Evolutionary conservation across 108 stramenopile genomes (phyloP).

Genomic region (Fragilaria radians): DNA sequence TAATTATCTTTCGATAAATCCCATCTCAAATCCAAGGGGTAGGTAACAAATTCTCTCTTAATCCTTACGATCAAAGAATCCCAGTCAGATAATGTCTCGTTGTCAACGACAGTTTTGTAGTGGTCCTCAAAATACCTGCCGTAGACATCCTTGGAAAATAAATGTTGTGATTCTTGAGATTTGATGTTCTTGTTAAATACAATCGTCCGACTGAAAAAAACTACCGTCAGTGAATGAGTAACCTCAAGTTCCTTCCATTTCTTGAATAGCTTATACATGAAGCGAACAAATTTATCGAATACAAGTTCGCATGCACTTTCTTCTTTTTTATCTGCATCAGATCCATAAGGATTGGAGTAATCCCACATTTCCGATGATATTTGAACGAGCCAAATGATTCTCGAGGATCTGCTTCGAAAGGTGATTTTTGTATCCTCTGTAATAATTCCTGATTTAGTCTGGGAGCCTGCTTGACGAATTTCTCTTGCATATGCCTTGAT

Average conservation of each 20-base stretch:
- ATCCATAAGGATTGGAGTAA: slow-evolving; percentile 66
- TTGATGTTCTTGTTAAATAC: slow-evolving; percentile 12
- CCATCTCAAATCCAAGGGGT: slow-evolving; percentile 83
- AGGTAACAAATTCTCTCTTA: slow-evolving; percentile 83
- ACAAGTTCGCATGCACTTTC: slow-evolving; percentile 69
- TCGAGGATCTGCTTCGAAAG: slow-evolving; percentile 86
- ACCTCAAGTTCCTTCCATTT: slow-evolving; percentile 84
- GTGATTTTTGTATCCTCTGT: slow-evolving; percentile 84
- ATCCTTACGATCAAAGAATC: slow-evolving; percentile 65
- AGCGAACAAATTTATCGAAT: slow-evolving; percentile 80
- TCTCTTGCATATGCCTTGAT: slow-evolving; percentile 69
- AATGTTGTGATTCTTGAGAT: background rate
- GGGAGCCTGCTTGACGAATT: slow-evolving; percentile 55
- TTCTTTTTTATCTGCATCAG: slow-evolving; percentile 22
- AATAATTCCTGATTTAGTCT: slow-evolving; percentile 65
- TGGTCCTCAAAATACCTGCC: slow-evolving; percentile 80
- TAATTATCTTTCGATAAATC: slow-evolving; percentile 32
- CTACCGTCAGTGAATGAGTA: slow-evolving; percentile 90
- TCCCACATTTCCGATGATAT: slow-evolving; percentile 97
- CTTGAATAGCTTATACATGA: slow-evolving; percentile 57
- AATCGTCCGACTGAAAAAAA: slow-evolving; percentile 91
- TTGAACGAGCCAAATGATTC: slow-evolving; percentile 97
- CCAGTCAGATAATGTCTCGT: slow-evolving; percentile 79
- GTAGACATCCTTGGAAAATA: slow-evolving; percentile 46
- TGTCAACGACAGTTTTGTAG: slow-evolving; percentile 90